Percentiles rank a stretch among this genome's conserved stretches.
phyloP scores from a whole-genome alignment of 208 protist genomes.

The Strigomonas culicis region DNA sequence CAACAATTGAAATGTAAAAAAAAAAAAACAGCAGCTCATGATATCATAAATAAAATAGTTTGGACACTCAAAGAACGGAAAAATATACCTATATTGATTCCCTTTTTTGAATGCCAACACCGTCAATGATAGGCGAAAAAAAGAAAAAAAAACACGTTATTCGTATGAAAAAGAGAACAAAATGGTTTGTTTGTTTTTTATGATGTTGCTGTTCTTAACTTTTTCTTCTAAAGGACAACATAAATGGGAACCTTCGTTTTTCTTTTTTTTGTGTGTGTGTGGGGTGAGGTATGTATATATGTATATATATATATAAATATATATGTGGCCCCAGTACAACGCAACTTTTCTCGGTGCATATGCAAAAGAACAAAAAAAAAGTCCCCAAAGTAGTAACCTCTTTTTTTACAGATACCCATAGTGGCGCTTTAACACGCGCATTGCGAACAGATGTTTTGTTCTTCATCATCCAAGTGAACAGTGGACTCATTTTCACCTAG shows the following conservation, averaged over 20 bases:
- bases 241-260: constrained; percentile 14
- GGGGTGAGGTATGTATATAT: not conserved
- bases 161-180: constrained; percentile 14
- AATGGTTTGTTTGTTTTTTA: constrained; percentile 13
- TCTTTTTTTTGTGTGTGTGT: not conserved
- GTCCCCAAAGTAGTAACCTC: not conserved
- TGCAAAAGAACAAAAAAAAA: not conserved
- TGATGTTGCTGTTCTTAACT: constrained; percentile 9
- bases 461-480: no score
- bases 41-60: not conserved
- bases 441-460: no score
- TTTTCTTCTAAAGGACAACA: constrained; percentile 5
- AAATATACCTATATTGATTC: not conserved
- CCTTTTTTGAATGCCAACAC: not conserved
- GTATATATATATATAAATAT: constrained; percentile 1
- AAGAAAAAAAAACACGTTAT: constrained; percentile 7
- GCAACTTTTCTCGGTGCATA: not conserved
- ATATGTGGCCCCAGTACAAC: constrained; percentile 2
- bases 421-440: constrained; percentile 1
- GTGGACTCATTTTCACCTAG: no score
- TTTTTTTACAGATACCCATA: no score
- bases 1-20: not conserved
- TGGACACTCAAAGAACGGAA: not conserved
- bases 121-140: constrained; percentile 9
- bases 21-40: not conserved